These are phyloP conservation scores for Millerago galiae DNA, from an alignment of 805 yeast species.

Conservation along the genomic window DNA sequence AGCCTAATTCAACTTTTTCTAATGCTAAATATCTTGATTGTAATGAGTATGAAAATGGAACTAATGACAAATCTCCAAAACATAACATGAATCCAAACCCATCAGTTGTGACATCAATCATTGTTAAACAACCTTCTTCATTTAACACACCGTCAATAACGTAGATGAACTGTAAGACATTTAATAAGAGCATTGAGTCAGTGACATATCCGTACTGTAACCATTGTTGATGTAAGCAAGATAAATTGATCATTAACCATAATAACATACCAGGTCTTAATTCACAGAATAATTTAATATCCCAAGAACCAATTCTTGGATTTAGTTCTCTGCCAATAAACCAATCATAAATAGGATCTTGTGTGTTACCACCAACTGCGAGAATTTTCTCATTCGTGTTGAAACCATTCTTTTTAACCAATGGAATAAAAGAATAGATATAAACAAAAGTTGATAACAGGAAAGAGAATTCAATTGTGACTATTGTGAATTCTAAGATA, in stretches of 20 bases:
- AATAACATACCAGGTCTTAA: conserved; percentile 89
- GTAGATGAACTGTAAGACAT: conserved; percentile 68
- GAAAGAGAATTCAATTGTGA: conserved; percentile 59
- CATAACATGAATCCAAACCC: conserved; percentile 96
- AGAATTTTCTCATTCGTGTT: conserved; percentile 63
- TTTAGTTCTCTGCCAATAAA: conserved; percentile 95
- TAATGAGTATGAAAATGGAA: conserved; percentile 85
- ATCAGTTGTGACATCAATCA: conserved; percentile 96
- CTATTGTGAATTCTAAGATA: conserved; percentile 55
- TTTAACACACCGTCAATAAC: conserved; percentile 88
- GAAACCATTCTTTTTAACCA: conserved; percentile 40
- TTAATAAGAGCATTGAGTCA: conserved; percentile 69
- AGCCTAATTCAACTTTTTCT: conserved; percentile 51
- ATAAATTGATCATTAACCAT: conserved; percentile 73
- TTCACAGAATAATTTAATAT: conserved; percentile 88
- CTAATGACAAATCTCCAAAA: conserved; percentile 88
- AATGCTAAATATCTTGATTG: conserved; percentile 79
- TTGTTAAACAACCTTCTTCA: conserved; percentile 82
- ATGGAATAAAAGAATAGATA: conserved; percentile 58
- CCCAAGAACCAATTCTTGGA: conserved; percentile 81
- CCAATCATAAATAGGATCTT: conserved; percentile 78
- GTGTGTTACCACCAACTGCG: conserved; percentile 83
- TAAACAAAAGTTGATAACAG: conserved; percentile 61
- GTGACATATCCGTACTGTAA: conserved; percentile 48
- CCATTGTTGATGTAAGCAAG: conserved; percentile 81